Evolutionary conservation across 805 yeast genomes (phyloP), one percentile per base, ranked within the genome.

Genomic region (Brettanomyces custersianus): DNA sequence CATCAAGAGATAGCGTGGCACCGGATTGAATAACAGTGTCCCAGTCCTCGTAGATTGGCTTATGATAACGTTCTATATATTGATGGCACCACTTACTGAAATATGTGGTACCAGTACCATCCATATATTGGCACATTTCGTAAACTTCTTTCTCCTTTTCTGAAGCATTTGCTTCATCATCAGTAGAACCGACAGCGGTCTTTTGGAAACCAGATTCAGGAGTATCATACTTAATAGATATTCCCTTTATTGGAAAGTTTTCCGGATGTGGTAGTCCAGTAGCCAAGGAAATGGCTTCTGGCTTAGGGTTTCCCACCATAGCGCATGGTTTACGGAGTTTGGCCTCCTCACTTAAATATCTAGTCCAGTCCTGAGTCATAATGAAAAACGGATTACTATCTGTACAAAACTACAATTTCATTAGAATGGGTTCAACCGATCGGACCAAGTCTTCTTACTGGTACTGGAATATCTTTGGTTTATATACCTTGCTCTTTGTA

Each of bases 1-100:
- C 72, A 49, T 88, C 96, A 80, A 94, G 79, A 5, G 84, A 73
- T 58, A 83, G 85, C n/a, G 96, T 88, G 63, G 84, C 85, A 45
- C 97, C 97, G 10, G 79, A 71, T 34, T 85, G 72, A 44, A 78
- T 59, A 25, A 86, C 59, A 23, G 75, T 57, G 45, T 71, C 79
- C 95, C 95, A 88, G 54, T 80, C 68, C 11, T 50, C 47, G 41
- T 70, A 72, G 4, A 58, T 58, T n/a, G 67, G 66, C 17, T 53
- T 49, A 51, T 72, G 77, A 37, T 64, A 60, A 40, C 50, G 36
- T 12, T 39, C 42, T 17, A 73, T 64, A 51, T 72, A 74, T 19
- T 61, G 59, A 39, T 49, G 59, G 39, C 66, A 41, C 55, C 66
- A 72, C 3, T 51, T 38, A 31, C 63, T 50, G 23, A 72, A 46